Percentiles rank a stretch among this genome's conserved stretches.
phyloP scores from a whole-genome alignment of 768 basidiomycete genomes.

The Pulveroboletus sp. region DNA sequence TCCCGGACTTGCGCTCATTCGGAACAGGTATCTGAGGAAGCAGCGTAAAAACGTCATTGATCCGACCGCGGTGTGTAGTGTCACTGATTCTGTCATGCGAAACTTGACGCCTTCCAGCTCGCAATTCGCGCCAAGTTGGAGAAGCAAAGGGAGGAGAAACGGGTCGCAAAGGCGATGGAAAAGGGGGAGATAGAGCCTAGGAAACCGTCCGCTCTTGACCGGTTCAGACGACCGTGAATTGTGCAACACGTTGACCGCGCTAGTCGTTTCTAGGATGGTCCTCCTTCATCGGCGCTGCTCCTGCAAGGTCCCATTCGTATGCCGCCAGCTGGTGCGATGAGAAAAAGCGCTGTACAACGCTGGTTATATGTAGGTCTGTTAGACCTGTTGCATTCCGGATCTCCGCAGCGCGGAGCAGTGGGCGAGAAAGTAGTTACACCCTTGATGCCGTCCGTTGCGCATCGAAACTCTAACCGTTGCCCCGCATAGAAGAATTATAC shows the following conservation, averaged over 20 bases:
- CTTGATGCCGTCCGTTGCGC: too few species aligned
- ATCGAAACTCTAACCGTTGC: too few species aligned
- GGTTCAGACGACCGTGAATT: slow-evolving; percentile 30
- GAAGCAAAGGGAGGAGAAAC: slow-evolving; percentile 49
- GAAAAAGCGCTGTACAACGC: too few species aligned
- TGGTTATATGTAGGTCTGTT: too few species aligned
- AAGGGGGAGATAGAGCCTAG: slow-evolving; percentile 29
- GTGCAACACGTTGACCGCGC: background rate
- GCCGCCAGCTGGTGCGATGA: too few species aligned
- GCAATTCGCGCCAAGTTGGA: slow-evolving; percentile 66
- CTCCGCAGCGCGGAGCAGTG: too few species aligned
- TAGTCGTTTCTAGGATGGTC: background rate
- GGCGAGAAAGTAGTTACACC: too few species aligned
- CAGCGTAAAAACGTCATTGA: slow-evolving; percentile 95
- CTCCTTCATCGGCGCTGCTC: background rate
- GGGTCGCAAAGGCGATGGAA: slow-evolving; percentile 31
- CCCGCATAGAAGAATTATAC: too few species aligned
- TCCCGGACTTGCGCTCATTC: background rate
- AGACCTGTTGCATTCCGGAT: too few species aligned
- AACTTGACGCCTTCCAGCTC: slow-evolving; percentile 29
- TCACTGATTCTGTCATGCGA: background rate
- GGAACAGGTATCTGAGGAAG: slow-evolving; percentile 66
- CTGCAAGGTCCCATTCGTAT: too few species aligned
- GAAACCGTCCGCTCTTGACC: slow-evolving; percentile 35
- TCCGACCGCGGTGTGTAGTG: slow-evolving; percentile 56